Evolutionary conservation across 148 eudicot species (phyloP), one percentile per base, ranked within the genome.

Genomic region (Chenopodium quinoa): DNA sequence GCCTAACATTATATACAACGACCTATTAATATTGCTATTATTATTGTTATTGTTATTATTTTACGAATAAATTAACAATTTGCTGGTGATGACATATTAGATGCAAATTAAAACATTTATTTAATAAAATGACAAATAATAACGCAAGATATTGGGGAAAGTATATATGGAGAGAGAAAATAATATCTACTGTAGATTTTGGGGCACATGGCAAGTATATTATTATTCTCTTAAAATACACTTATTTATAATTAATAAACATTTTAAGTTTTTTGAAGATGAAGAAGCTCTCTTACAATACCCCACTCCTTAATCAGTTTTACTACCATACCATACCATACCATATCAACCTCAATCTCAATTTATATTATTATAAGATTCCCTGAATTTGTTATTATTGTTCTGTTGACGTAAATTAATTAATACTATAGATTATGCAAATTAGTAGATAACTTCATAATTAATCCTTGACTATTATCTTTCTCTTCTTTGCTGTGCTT

Each of bases 131-230:
- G 5, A 9, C 52, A 48, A 54, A 29, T 37, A 71, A 60, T 62
- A 3, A 20, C 6, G n/a, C 44, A 75, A 34, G 37, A 31, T 37
- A 50, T 29, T 20, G 37, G 48, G 16, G 44, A 60, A 77, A 40
- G 85, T 79, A 83, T 83, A 75, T 83, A 54, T 75, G 82, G 82
- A 66, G 79, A 83, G 85, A 79, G 85, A 83, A 79, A 19, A 89
- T 54, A 83, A 89, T 79, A 86, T 86, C 87, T 87, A 88, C 79
- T 46, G 77, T 88, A 81, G 90, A 86, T 88, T 86, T 79, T 78
- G 25, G 78, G 16, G 90, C 92, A 88, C 90, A 88, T 88, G 92
- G 83, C 3, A 77, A 52, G 34, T 31, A 58, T 67, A 44, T 54
- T 27, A 63, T 44, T 60, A 54, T 52, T 69, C 62, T 47, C 17